Base-by-base conservation (phyloP, 1,139 yeast genomes). In the Meyerozyma smithsonii region DNA sequence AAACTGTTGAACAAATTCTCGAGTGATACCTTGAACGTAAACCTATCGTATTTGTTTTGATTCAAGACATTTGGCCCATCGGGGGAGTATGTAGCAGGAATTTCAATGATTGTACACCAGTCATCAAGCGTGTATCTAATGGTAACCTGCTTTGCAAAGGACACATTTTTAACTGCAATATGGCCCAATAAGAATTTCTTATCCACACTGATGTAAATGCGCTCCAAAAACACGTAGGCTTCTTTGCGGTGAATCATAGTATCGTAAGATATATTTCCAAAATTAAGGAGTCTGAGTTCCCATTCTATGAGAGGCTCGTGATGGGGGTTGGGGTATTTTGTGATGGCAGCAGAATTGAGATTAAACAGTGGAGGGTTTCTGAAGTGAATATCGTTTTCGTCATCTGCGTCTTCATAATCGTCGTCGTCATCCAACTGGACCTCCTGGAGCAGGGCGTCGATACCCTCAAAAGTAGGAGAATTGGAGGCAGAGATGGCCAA, bases 61-160 rank as follows among this genome's bases (percentile, higher is more conserved):
- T 68, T 69, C 53, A 79, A 61, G 8, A 73, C 64, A 35, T 73
- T 64, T 6, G 89, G 83, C 5, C 72, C 58, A 45, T 83, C 88
- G 4, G 76, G 72, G n/a, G 74, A 70, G 60, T 77, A 87, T 6
- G 57, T 56, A 2, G 94, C 84, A 25, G 79, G 80, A 23, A 83
- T 74, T 55, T 85, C 92, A 32, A 81, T 72, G 26, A 82, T 77
- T 0, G 92, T 80, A 39, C 68, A 65, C 96, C 96, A 87, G 48
- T 72, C 60, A 58, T 87, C 90, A 41, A 76, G 62, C 0, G 94
- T 76, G 55, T 84, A 81, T 38, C 88, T 70, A 15, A 84, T 70
- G 16, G 74, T 69, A 20, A 87, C 78, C 37, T 61, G 57, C 61
- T 87, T 87, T 40, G 79, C 74, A 58, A 72, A 87, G 1, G 84